A percentile compares a stretch with the other conserved stretches of the same genome.
These are phyloP conservation scores for Gracilariopsis chorda DNA, from an alignment of 23 red algal species.

Conservation along the genomic window DNA sequence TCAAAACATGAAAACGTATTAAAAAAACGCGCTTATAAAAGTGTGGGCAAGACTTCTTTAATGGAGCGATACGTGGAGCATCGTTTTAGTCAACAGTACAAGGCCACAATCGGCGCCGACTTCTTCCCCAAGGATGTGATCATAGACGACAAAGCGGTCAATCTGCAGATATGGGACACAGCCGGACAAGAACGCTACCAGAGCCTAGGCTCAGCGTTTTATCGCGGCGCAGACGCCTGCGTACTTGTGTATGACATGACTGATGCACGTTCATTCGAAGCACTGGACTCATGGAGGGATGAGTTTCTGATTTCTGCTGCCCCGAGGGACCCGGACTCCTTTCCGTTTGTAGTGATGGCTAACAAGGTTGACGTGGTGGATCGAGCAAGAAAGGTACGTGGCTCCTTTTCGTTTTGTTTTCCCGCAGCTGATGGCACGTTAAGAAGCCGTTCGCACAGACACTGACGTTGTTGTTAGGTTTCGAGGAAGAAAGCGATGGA, in stretches of 20 bases:
- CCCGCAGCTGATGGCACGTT: no score
- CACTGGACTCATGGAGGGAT: conserved; percentile 89
- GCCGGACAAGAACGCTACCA: conserved; percentile 99
- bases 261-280: conserved; percentile 80
- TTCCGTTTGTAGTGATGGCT: conserved; percentile 96
- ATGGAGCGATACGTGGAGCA: conserved; percentile 94
- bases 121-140: conserved; percentile 95
- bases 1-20: not conserved
- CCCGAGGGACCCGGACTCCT: conserved; percentile 79
- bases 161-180: conserved; percentile 99
- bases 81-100: conserved; percentile 97
- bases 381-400: conserved; percentile 50
- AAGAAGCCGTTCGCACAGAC: no score
- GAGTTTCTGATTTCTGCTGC: conserved; percentile 92
- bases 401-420: not conserved
- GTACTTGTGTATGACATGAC: conserved; percentile 96
- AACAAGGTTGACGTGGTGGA: conserved; percentile 93
- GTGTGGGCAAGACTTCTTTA: conserved; percentile 97
- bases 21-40: not conserved
- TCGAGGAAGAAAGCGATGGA: conserved; percentile 64
- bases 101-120: conserved; percentile 99
- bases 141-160: conserved; percentile 68
- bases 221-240: conserved; percentile 95
- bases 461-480: conserved; percentile 35
- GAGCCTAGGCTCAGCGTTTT: conserved; percentile 93